Evolutionary conservation across 768 basidiomycete genomes (phyloP).

Genomic region (Hypholoma sublateritium): DNA sequence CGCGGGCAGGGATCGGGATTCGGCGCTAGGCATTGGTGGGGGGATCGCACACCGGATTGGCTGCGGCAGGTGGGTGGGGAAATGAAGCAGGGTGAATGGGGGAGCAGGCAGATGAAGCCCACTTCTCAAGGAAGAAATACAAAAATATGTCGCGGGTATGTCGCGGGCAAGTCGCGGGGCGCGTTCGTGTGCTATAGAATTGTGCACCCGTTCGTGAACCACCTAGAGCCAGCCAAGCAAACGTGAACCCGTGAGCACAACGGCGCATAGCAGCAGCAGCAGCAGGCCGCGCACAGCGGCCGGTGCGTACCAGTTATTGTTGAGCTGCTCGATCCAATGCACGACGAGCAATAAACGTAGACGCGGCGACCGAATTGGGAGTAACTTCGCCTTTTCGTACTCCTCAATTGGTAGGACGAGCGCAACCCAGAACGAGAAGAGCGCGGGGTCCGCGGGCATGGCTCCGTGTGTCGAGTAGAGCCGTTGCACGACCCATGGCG

Average conservation of each 20-base stretch:
- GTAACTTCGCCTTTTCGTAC: conserved; percentile 81
- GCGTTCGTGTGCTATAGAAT: conserved; percentile 33
- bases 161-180: background rate
- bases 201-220: conserved; percentile 73
- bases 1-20: background rate
- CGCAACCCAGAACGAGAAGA: conserved; percentile 90
- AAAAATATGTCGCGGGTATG: no score
- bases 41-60: no score
- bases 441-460: conserved; percentile 69
- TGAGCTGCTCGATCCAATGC: conserved; percentile 86
- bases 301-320: conserved; percentile 49
- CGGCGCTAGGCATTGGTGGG: background rate
- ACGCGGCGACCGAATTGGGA: conserved; percentile 77
- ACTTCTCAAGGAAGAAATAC: no score
- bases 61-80: no score
- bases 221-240: conserved; percentile 50
- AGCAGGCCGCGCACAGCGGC: background rate
- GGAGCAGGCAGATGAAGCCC: no score
- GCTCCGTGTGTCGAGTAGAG: conserved; percentile 76
- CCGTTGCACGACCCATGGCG: conserved; percentile 93
- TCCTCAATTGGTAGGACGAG: conserved; percentile 90
- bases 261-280: conserved; percentile 12
- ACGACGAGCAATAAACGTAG: conserved; percentile 83
- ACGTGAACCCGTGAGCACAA: conserved; percentile 30
- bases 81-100: no score